Base-by-base conservation (phyloP, 805 yeast genomes). In the Cyberlindnera suaveolens region DNA sequence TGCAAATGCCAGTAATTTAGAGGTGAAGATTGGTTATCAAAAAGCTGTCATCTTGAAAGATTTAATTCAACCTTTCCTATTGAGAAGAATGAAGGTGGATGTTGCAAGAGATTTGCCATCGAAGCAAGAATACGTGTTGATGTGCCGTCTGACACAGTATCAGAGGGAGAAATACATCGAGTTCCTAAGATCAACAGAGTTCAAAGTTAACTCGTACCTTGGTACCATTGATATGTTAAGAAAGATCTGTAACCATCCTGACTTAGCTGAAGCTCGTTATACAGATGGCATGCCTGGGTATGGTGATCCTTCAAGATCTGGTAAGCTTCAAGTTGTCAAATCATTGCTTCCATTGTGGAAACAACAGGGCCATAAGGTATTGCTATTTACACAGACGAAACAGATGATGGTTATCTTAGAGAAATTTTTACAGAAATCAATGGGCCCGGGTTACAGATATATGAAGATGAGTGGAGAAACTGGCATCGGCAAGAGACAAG, bases 161-260 rank as follows among this genome's bases (percentile, higher is more conserved):
- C 99, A 93, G 59, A 77, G 82, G 42, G 77, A 74, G 5, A 74
- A 85, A 41, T 93, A 93, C 56, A 71, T 82, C 42, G 78, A 75
- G 41, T 91, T 89, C 53, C 62, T 93, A 39, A 77, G 77, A 23
- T 82, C 95, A 11, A 84, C 78, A 33, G 98, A 91, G 46, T 62
- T 89, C 52, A 79, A 87, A 32, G 86, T 88, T 30, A 64, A 81
- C 40, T 74, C 74, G 17, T 96, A 97, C 1, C 67, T 93, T 34
- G 85, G 74, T 71, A 98, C 98, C 1, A 91, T 93, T 31, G 97
- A 91, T 62, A 76, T 87, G 19, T 61, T 93, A 42, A 72, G 98
- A 46, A 93, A 93, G 60, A 87, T 93, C 2, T 93, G 99, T 62
- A 93, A 93, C 61, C 98, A 93, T 68, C 99, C 99, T 0, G 97